A percentile compares a stretch with the other conserved stretches of the same genome.
Conservation (phyloP, 2,329 filamentous ascomycete species). For the Claviceps purpurea region DNA sequence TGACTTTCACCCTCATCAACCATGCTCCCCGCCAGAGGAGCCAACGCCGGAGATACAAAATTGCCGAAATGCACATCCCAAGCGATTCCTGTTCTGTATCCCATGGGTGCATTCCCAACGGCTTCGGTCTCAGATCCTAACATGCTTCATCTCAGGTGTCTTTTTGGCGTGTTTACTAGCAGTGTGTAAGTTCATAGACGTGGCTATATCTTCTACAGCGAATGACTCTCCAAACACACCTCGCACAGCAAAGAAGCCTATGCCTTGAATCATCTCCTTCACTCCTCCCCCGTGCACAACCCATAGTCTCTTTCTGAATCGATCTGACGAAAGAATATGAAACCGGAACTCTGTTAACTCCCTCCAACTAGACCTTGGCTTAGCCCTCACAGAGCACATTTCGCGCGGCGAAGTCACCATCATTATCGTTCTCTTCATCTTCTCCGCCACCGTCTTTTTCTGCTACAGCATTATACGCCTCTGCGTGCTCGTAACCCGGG, state of each 20-base stretch:
- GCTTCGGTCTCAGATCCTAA: conserved; percentile 41
- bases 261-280: neutral
- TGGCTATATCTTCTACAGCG: neutral
- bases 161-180: conserved; percentile 46
- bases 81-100: conserved; percentile 39
- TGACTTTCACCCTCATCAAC: neutral
- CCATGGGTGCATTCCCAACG: conserved; percentile 40
- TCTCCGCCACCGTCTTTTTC: conserved; percentile 66
- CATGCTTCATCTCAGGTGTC: conserved; percentile 51
- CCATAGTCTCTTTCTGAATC: neutral
- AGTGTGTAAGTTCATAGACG: conserved; percentile 44
- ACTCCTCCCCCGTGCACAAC: neutral
- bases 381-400: conserved; percentile 52
- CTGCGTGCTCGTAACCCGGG: conserved; percentile 48
- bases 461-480: conserved; percentile 65
- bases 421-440: conserved; percentile 63
- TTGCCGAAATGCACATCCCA: conserved; percentile 9
- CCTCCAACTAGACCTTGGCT: conserved; percentile 48
- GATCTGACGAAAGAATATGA: neutral
- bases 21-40: neutral
- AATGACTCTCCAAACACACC: neutral
- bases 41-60: neutral
- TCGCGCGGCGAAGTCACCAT: conserved; percentile 62
- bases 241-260: neutral
- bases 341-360: neutral